Base-by-base conservation (phyloP, 73 alveolate species). In the Paramecium octaurelia region DNA sequence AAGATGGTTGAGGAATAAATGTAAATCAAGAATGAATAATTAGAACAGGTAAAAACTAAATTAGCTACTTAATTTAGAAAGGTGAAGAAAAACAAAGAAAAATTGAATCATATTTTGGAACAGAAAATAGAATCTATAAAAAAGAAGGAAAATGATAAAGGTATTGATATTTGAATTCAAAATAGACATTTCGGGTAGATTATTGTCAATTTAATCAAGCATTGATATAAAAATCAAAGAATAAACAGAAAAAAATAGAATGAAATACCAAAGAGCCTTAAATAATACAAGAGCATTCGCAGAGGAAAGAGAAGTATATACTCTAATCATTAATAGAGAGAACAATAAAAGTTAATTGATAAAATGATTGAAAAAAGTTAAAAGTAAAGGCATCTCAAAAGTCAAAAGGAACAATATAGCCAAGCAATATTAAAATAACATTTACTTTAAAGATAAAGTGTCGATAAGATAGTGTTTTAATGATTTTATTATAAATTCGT, bases 211-310 rank as follows among this genome's bases (percentile, higher is more conserved):
- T 2, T 24, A 80, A 80, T 80, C 70, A 11, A 42, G 57, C 44
- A 46, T 80, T 18, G 91, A 80, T 24, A 20, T 40, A 12, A 80
- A 42, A 80, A 24, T 48, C 6, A 44, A 46, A 48, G 91, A 80
- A 80, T 23, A 80, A 48, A 23, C 76, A n/a, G 75, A 77, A n/a
- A 77, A 77, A 40, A 77, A 77, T 43, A 21, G 76, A 80, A 44
- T 80, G 21, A 14, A 58, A 20, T 24, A 44, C 3, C 44, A 80
- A 48, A 21, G 91, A 23, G 91, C 91, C 29, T 80, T 44, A 46
- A 80, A 46, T 12, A 80, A 80, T 27, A 80, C 91, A 18, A 20
- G 57, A 80, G 43, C 27, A 44, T 80, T 80, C 46, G 75, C 58
- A 9, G 54, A 42, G 10, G 70, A 80, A 8, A 9, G 35, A 44